Base-by-base conservation (phyloP, 192 early-diverging fungal species). In the Coemansia sp. region DNA sequence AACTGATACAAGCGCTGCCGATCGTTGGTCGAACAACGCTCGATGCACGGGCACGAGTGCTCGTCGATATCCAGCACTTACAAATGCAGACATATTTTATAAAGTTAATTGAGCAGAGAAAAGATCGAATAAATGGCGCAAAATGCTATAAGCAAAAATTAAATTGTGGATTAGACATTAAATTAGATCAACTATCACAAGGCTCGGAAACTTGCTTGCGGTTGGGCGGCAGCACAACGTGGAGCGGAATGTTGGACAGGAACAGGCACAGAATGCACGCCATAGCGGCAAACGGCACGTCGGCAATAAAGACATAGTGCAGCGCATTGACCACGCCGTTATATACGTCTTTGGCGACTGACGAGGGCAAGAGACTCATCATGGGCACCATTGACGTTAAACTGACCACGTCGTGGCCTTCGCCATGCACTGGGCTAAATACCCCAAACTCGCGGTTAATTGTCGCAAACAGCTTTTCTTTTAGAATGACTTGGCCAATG, bases 201-300 rank as follows among this genome's bases (percentile, higher is more conserved):
- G 14, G 7, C 39, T 41, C 16, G 14, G 41, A n/a, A 45, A 16
- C 41, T 45, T 6, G 37, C 5, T 62, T 51, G 4, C 41, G 61
- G 12, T 27, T 57, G 6, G 69, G 61, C 0, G 77, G 68, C 35
- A 74, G 53, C 29, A 80, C 67, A 12, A 54, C 45, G 47, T 74
- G 72, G 50, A 80, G 62, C 27, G 77, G 77, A 43, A 74, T 58
- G 50, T 74, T 80, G 21, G 57, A 45, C 16, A 80, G 29, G 39
- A 75, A 62, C 62, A 74, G 37, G 39, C 72, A 80, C 43, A 80
- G 48, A 2, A 80, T 65, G n/a, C 72, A 80, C 6, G 77, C 77
- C 9, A 61, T 14, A 7, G 54, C 68, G 3, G 77, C 77, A 71
- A 80, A 80, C 43, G 77, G 77, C 57, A 80, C 77, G 51, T 71